Conservation (phyloP, 2,329 filamentous ascomycete species). For the Colletotrichum somersetense region DNA sequence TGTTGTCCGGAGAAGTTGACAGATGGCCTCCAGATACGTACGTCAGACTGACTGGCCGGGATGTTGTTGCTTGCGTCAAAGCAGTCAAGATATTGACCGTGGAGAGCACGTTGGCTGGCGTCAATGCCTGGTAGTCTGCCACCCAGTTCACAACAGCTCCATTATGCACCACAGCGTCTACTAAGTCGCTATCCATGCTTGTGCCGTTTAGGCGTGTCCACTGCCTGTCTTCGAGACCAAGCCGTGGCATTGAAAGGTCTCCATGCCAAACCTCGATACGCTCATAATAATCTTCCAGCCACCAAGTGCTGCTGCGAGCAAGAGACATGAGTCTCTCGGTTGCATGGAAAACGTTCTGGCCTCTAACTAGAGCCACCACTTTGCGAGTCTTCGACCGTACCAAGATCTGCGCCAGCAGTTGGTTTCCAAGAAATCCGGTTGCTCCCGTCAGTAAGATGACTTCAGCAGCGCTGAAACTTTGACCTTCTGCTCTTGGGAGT, state of each 20-base stretch:
- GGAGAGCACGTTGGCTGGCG: constrained; percentile 23
- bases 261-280: constrained; percentile 38
- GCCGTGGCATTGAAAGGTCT: constrained; percentile 17
- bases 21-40: constrained; percentile 35
- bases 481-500: not conserved
- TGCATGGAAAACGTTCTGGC: constrained; percentile 25
- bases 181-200: constrained; percentile 1
- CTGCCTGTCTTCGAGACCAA: constrained; percentile 14
- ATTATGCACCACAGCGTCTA: constrained; percentile 33
- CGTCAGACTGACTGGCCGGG: constrained; percentile 14
- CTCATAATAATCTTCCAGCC: constrained; percentile 25
- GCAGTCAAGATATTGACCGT: constrained; percentile 27
- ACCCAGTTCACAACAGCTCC: constrained; percentile 39
- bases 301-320: constrained; percentile 41
- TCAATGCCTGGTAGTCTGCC: constrained; percentile 26
- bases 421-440: constrained; percentile 40
- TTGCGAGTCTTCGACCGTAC: not conserved
- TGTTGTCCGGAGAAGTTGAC: constrained; percentile 26
- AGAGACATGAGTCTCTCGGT: constrained; percentile 36
- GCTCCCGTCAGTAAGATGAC: constrained; percentile 37
- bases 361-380: constrained; percentile 37
- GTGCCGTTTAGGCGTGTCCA: constrained; percentile 29
- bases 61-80: not conserved
- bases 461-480: not conserved
- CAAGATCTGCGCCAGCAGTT: constrained; percentile 37